These are phyloP conservation scores for Moniliella sp. DNA, from an alignment of 1,284 basidiomycete genomes.

Conservation along the genomic window DNA sequence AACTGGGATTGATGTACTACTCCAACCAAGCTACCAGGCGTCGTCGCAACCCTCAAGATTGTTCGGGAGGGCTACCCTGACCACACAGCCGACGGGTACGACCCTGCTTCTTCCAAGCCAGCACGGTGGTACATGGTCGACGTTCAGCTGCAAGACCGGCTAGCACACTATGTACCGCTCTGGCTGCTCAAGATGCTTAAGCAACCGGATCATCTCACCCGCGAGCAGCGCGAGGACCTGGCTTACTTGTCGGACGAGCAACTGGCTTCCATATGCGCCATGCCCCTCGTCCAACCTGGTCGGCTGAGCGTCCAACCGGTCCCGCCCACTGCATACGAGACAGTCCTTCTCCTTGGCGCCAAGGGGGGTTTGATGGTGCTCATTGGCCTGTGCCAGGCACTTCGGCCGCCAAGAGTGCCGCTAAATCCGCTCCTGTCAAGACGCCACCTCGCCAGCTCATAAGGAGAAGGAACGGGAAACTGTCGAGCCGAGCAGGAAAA, in stretches of 20 bases:
- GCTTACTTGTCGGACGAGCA: conserved; percentile 29
- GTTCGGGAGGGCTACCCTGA: conserved; percentile 10
- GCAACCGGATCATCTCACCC: conserved; percentile 39
- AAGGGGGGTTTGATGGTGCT: too few species aligned
- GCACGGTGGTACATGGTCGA: conserved; percentile 78
- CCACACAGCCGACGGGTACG: conserved; percentile 42
- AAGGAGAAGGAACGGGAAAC: too few species aligned
- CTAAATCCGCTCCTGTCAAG: too few species aligned
- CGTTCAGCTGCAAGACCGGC: conserved; percentile 48
- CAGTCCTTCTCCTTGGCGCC: too few species aligned
- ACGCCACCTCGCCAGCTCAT: too few species aligned
- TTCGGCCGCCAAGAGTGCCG: too few species aligned
- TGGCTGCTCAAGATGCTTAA: conserved; percentile 44
- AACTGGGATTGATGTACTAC: conserved; percentile 64
- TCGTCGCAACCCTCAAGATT: conserved; percentile 20
- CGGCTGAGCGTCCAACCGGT: conserved; percentile 60
- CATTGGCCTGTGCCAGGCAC: too few species aligned
- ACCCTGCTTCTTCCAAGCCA: conserved; percentile 54
- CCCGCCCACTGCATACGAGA: too few species aligned
- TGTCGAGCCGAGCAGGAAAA: too few species aligned
- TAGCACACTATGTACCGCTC: conserved; percentile 56
- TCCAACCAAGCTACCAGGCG: conserved; percentile 41
- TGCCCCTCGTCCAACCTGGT: conserved; percentile 63
- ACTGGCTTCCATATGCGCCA: conserved; percentile 40
- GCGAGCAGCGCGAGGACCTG: conserved; percentile 42